Base-by-base conservation (phyloP, 2,329 filamentous ascomycete species). In the Neophaeococcomyces mojaviensis region DNA sequence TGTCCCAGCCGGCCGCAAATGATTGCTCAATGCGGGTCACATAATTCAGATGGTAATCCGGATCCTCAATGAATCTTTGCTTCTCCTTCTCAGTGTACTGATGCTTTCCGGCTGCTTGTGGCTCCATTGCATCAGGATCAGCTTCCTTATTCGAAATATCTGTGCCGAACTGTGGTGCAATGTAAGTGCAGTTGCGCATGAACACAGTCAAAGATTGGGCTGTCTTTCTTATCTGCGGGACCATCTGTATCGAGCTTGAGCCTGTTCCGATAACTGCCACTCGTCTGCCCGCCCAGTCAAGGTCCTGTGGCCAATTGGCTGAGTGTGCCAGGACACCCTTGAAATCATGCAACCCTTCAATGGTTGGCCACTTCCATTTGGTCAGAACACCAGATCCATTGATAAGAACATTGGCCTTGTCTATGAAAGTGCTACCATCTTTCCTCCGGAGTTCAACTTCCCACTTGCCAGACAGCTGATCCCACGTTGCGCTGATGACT, bases 151-250 rank as follows among this genome's bases (percentile, higher is more conserved):
- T 44, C 15, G 40, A 47, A 2, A 49, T 26, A 13, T 38, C 36
- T 1, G 33, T 18, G n/a, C 36, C 50, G 30, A 50, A 39, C 55
- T 59, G 5, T 39, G 48, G 9, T n/a, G 59, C 51, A 1, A 64
- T 49, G 52, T 61, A 64, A 2, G 60, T 64, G 8, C 58, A 36
- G 15, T 50, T 54, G 1, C 61, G 59, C 19, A 62, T 56, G 43
- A 56, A 64, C 33, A 57, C 59, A 5, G 52, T 51, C 1, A 68
- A 58, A 32, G 62, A 60, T n/a, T 42, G 28, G 6, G 45, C 50
- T 20, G 30, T 53, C 6, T 64, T 61, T 40, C 68, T 63, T 35
- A 68, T 61, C 0, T 60, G 61, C 0, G 66, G 65, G 9, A 68
- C 55, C 26, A 60, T 49, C 38, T 59, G 57, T 15, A 59, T 55